These are phyloP conservation scores for Podaxis carcinomalis DNA, from an alignment of 768 basidiomycete species.

Conservation along the genomic window DNA sequence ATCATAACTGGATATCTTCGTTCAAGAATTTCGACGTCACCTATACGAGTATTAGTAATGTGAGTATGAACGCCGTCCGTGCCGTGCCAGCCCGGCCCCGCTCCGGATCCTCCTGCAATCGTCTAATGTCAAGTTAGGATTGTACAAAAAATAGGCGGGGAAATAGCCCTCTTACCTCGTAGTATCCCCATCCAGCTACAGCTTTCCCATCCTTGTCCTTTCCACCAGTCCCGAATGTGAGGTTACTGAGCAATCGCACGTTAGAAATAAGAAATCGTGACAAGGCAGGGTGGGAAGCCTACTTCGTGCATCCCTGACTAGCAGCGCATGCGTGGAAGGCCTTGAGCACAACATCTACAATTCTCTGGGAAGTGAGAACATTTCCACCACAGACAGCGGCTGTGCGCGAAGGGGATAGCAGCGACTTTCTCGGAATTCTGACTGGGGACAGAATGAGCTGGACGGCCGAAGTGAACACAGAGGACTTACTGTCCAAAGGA, in stretches of 20 bases:
- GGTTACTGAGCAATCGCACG: slow-evolving; percentile 49
- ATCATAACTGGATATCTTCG: slow-evolving; percentile 90
- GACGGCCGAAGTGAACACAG: slow-evolving; percentile 1
- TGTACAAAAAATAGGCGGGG: not conserved
- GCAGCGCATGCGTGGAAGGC: slow-evolving; percentile 91
- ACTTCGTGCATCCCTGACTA: slow-evolving; percentile 94
- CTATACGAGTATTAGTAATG: slow-evolving; percentile 90
- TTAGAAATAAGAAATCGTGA: slow-evolving; percentile 4
- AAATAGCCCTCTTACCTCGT: slow-evolving; percentile 46
- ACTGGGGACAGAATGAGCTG: slow-evolving; percentile 35
- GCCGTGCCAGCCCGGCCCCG: slow-evolving; percentile 86
- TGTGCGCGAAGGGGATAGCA: slow-evolving; percentile 78
- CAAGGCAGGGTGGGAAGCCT: slow-evolving; percentile 20
- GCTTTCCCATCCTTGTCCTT: slow-evolving; percentile 76
- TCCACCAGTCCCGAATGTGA: slow-evolving; percentile 89
- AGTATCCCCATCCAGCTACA: slow-evolving; percentile 86
- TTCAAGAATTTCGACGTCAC: slow-evolving; percentile 92
- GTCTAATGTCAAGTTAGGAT: slow-evolving; percentile 46
- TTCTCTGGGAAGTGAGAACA: slow-evolving; percentile 87
- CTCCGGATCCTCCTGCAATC: slow-evolving; percentile 91
- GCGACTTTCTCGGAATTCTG: slow-evolving; percentile 71
- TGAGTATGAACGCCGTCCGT: slow-evolving; percentile 93
- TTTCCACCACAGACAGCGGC: slow-evolving; percentile 94
- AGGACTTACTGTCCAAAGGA: slow-evolving; percentile 64
- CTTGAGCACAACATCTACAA: slow-evolving; percentile 90